Evolutionary conservation across 2,329 filamentous ascomycete genomes (phyloP).

Genomic region (Paraphaeosphaeria minitans): DNA sequence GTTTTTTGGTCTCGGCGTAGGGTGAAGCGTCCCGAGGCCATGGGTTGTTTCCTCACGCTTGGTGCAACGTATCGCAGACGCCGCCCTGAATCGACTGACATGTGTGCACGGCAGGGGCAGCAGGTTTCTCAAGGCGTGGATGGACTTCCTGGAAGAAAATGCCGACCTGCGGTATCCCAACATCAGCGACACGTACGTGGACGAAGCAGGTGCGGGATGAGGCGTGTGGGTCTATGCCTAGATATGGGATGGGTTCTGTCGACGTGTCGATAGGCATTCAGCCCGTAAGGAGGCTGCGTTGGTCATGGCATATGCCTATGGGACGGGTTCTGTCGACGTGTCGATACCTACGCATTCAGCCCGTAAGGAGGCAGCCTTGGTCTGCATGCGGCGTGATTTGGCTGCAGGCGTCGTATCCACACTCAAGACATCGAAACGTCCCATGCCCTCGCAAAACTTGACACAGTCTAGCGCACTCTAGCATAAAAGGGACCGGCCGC

Average conservation of each 20-base stretch:
- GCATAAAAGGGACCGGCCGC: neutral
- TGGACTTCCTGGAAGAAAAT: constrained; percentile 86
- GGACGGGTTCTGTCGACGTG: neutral
- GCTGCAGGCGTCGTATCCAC: neutral
- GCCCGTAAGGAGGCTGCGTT: constrained; percentile 4
- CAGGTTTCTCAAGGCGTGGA: constrained; percentile 86
- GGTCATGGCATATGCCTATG: too few species aligned
- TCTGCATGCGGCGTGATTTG: constrained; percentile 25
- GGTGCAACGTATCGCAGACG: constrained; percentile 6
- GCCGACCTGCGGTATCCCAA: constrained; percentile 91
- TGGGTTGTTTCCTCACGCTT: constrained; percentile 9
- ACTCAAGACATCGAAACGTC: neutral
- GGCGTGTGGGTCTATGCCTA: too few species aligned
- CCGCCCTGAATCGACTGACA: neutral
- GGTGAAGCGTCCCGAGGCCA: constrained; percentile 5
- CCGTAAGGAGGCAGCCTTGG: constrained; percentile 2
- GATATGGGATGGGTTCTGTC: neutral
- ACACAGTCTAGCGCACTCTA: neutral
- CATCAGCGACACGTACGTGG: constrained; percentile 53
- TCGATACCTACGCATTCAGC: neutral
- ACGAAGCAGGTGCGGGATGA: constrained; percentile 32
- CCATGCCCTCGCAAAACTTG: neutral
- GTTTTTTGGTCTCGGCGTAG: neutral
- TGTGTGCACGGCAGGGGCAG: constrained; percentile 66
- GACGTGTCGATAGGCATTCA: neutral